Evolutionary conservation across 805 yeast genomes (phyloP), one percentile per base, ranked within the genome.

Genomic region (Candida odintsovae): DNA sequence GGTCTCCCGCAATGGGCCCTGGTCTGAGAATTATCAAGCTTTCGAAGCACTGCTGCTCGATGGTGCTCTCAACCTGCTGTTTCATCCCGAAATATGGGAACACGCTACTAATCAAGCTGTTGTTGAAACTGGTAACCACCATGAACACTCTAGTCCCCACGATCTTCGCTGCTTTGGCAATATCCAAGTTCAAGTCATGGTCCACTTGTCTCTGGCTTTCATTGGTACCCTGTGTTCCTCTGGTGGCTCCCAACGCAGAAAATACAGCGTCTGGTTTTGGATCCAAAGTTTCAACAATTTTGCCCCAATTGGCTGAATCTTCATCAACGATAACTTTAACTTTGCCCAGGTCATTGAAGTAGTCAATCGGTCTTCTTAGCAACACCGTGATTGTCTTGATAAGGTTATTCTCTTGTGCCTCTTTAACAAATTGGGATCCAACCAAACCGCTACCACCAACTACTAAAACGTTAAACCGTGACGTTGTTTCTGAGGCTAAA

Each of bases 1-100:
- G 36, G 25, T 53, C 49, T 5, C 69, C 70, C 19, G 57, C 45
- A 16, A 88, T 68, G 1, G 73, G 64, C 4, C 96, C 96, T 0
- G 96, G 96, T 54, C 87, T 74, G 45, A 89, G 64, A 48, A 90
- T 82, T 39, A 87, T 73, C 2, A 89, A 79, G 41, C 78, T 71
- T 16, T 80, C 80, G 62, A 88, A 90, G 28, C 69, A 70, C 46
- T 88, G 66, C 0, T 68, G 78, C 37, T 70, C 62, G 6, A 89
- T 64, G 23, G 78, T 89, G 37, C 79, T 73, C 59, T 90, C 96
- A 41, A 83, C 68, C 43, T 79, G 74, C 18, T 92, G 95, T 62
- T 89, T 89, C 61, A 83, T 69, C 48, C 69, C 70, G 36, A 77
- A 50, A 55, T 89, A 89, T 6, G 80, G 73, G 31, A 85, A 69